Conservation (phyloP, 352 stramenopile species). For the Phytopythium aichiense region DNA sequence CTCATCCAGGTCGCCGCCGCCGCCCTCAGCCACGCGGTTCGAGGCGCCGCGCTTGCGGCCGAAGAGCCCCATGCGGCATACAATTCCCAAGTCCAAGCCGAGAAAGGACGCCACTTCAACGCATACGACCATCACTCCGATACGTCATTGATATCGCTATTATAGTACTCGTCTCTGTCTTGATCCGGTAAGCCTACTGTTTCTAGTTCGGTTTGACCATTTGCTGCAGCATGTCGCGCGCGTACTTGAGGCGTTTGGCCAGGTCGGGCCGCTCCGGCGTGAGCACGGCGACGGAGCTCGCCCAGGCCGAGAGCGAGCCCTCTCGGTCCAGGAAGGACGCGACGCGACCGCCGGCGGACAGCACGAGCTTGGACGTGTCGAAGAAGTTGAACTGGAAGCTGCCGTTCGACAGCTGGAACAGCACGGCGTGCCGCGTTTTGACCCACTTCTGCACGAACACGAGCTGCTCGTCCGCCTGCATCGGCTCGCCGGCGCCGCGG, state of each 20-base stretch:
- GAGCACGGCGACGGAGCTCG: conserved; percentile 52
- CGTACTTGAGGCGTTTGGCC: conserved; percentile 86
- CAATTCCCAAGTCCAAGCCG: neutral
- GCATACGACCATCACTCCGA: neutral
- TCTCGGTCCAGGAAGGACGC: conserved; percentile 90
- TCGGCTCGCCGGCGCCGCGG: conserved; percentile 21
- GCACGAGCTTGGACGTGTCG: conserved; percentile 94
- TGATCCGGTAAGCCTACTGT: neutral
- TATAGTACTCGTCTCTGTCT: neutral
- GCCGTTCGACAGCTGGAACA: conserved; percentile 96
- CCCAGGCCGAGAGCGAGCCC: conserved; percentile 46
- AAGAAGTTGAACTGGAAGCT: conserved; percentile 97
- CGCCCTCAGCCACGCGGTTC: conserved; percentile 35
- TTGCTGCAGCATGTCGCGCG: conserved; percentile 96
- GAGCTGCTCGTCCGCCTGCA: conserved; percentile 35
- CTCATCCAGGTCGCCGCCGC: conserved; percentile 12
- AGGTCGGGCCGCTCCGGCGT: conserved; percentile 60
- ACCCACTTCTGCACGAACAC: conserved; percentile 98
- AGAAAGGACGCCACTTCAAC: conserved; percentile 2
- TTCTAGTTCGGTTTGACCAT: conserved; percentile 46
- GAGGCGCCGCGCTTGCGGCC: conserved; percentile 13
- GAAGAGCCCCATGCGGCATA: conserved; percentile 37
- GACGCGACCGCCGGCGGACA: conserved; percentile 87
- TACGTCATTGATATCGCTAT: neutral
- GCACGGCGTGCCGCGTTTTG: conserved; percentile 96